phyloP scores from a whole-genome alignment of 176 grass and related monocot species.

The Musa schizocarpa region DNA sequence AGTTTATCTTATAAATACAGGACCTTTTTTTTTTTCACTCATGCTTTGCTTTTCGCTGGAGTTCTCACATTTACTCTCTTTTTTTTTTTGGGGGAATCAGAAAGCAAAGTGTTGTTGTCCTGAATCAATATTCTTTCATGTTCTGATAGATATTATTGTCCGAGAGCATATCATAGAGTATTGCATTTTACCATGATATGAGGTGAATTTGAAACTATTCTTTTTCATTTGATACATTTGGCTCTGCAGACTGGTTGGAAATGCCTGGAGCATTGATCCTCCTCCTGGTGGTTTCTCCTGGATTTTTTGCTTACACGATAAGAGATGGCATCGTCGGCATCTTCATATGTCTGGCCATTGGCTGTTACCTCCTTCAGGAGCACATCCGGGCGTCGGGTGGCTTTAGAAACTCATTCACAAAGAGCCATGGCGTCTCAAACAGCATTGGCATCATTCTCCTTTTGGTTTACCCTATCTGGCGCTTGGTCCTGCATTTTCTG shows the following conservation, averaged over 20 bases:
- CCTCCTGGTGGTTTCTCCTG: slow-evolving; percentile 67
- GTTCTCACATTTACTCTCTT: too few relatives aligned
- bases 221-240: slow-evolving; percentile 2
- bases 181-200: neutral
- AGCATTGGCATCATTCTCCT: slow-evolving; percentile 64
- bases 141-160: too few relatives aligned
- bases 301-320: slow-evolving; percentile 47
- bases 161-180: too few relatives aligned
- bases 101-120: too few relatives aligned
- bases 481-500: slow-evolving; percentile 30
- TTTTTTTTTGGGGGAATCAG: too few relatives aligned
- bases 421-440: slow-evolving; percentile 68
- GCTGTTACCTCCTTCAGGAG: slow-evolving; percentile 86
- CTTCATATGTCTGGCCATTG: slow-evolving; percentile 58
- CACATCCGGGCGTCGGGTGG: slow-evolving; percentile 76
- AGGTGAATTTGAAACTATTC: neutral
- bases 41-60: too few relatives aligned
- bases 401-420: slow-evolving; percentile 76
- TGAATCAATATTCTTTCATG: too few relatives aligned
- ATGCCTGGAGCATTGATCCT: slow-evolving; percentile 62
- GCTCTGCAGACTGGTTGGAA: slow-evolving; percentile 60
- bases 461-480: slow-evolving; percentile 79
- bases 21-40: too few relatives aligned
- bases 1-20: too few relatives aligned
- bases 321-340: slow-evolving; percentile 31